Base-by-base conservation (phyloP, 164 flowering plant genomes). In the Akebia trifoliata region DNA sequence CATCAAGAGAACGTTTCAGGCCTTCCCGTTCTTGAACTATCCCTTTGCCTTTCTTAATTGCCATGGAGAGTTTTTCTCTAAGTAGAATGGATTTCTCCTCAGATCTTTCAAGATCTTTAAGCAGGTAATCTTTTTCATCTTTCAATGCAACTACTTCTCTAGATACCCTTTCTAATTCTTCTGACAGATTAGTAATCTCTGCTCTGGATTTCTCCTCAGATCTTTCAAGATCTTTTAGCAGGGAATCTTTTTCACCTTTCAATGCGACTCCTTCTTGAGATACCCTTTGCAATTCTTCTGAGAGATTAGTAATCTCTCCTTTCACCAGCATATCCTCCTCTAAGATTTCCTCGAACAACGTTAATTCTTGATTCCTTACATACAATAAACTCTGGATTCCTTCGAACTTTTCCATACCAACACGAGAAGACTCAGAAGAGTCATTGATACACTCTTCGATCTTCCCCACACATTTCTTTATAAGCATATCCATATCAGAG, bases 31-130 rank as follows among this genome's bases (percentile, higher is more conserved):
- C 97, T 73, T 85, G 96, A 66, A 87, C 76, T 61, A 93, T 69
- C 14, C 97, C 99, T 82, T 93, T 93, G 38, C 99, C 99, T 75
- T 90, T 93, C 72, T 93, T 93, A 22, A 93, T 92, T 54, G 99
- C 99, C 94, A 87, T 69, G 57, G 96, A 84, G 26, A 93, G 84
- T 61, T 90, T 93, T 70, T 90, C 99, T 69, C 87, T 81, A 32
- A 93, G 66, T 18, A 84, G 24, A 69, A 84, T 65, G 57, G 73
- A 70, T 74, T 81, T 87, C 56, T 90, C 97, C 69, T 93, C 97
- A 25, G 81, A 60, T 54, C 76, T 76, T 50, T 73, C 79, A 59
- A 86, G 83, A 70, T 85, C 86, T 51, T 76, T 80, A 66, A 67
- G 77, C 67, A 85, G 59, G 12, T 70, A 55, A 39, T 60, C 80